These are phyloP conservation scores for Dryadomyces quercus-mongolicae DNA, from an alignment of 2,329 filamentous ascomycete species.

Conservation along the genomic window DNA sequence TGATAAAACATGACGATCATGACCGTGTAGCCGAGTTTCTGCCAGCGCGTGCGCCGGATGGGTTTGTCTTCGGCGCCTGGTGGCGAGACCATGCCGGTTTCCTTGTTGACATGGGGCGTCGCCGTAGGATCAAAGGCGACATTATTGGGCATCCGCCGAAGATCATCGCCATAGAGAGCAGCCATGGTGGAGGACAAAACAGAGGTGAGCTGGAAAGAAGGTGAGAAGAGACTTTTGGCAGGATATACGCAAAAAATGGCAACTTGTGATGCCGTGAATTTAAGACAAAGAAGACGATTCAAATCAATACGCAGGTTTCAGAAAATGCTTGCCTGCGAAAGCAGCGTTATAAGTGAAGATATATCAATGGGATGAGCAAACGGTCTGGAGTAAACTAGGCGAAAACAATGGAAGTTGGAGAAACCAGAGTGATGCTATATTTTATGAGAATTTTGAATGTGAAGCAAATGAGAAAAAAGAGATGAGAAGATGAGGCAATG, in stretches of 20 bases:
- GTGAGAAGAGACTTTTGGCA: no score
- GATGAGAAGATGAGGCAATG: not conserved
- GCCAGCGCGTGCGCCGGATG: not conserved
- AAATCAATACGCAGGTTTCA: no score
- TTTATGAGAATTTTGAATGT: not conserved
- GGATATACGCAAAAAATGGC: not conserved
- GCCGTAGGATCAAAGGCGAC: not conserved
- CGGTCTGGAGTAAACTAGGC: no score
- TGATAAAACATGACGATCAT: constrained; percentile 20
- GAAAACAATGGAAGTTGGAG: no score
- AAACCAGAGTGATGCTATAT: no score
- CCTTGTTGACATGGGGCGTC: not conserved
- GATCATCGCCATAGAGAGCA: not conserved
- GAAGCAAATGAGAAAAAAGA: not conserved
- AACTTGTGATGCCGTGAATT: no score
- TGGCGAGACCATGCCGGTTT: not conserved
- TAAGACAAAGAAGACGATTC: not conserved
- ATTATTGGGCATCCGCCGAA: constrained; percentile 3
- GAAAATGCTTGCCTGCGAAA: no score
- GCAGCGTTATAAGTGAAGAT: no score
- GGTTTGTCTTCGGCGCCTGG: constrained; percentile 7
- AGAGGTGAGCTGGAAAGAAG: no score
- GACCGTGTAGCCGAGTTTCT: not conserved
- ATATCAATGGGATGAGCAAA: no score
- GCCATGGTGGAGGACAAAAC: not conserved